A percentile compares a stretch with the other conserved stretches of the same genome.
These are phyloP conservation scores for Boechera divaricarpa DNA, from an alignment of 345 rosid species.

Conservation along the genomic window DNA sequence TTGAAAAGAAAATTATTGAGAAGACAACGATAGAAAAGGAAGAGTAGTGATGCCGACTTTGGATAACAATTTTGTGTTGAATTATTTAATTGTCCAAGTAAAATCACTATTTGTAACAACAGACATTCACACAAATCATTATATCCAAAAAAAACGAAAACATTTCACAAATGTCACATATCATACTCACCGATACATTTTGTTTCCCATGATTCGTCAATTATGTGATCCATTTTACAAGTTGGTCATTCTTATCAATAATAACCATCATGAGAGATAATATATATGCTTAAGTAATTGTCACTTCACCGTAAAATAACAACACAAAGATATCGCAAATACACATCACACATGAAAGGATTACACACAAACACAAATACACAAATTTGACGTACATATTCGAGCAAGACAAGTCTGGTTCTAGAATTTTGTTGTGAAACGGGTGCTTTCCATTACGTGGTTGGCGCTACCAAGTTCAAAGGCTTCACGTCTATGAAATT, in stretches of 20 bases:
- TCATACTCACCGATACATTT: neutral
- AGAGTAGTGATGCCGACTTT: too few species aligned
- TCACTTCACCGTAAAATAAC: neutral
- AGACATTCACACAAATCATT: neutral
- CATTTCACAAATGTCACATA: neutral
- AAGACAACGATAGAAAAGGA: too few species aligned
- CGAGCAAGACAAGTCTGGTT: neutral
- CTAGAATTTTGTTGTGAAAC: constrained; percentile 8
- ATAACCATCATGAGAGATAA: too few species aligned
- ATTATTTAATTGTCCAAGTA: neutral
- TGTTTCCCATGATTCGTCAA: neutral
- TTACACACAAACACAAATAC: neutral
- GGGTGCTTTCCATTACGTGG: constrained; percentile 78
- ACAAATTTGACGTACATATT: neutral
- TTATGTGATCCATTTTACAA: too few species aligned
- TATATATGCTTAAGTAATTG: neutral
- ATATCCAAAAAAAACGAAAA: neutral
- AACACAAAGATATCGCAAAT: neutral
- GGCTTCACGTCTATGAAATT: constrained; percentile 76
- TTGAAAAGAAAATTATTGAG: too few species aligned
- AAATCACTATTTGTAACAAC: too few species aligned
- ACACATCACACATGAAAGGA: neutral
- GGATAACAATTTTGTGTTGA: neutral
- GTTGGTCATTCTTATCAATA: neutral
- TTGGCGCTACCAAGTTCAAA: constrained; percentile 81